Evolutionary conservation across 768 basidiomycete genomes (phyloP).

Genomic region (Gyrodon lividus): DNA sequence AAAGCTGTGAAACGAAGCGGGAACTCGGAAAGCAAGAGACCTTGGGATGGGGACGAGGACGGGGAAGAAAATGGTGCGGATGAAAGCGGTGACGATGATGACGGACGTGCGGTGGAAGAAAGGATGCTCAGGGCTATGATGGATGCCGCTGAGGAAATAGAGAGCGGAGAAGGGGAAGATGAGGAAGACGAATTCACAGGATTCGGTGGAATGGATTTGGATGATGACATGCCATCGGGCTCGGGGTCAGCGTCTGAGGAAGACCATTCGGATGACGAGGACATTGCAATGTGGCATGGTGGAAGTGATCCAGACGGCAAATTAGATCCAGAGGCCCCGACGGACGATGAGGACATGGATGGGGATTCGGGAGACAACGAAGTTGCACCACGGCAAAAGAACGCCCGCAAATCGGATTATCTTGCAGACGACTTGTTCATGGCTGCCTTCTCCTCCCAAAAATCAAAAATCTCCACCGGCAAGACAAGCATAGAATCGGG

Average conservation of each 20-base stretch:
- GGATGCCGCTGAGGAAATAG: constrained; percentile 25
- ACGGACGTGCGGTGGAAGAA: constrained; percentile 10
- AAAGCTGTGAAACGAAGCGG: constrained; percentile 6
- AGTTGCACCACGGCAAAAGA: neutral
- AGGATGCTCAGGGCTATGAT: constrained; percentile 31
- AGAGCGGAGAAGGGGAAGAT: constrained; percentile 15
- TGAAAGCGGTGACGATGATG: constrained; percentile 22
- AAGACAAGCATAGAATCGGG: constrained; percentile 24
- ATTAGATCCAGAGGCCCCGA: constrained; percentile 12
- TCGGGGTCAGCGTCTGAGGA: constrained; percentile 16
- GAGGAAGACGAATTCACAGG: constrained; percentile 16
- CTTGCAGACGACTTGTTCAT: constrained; percentile 67
- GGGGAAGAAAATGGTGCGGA: constrained; percentile 27
- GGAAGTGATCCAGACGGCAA: constrained; percentile 6
- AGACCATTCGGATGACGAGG: constrained; percentile 15
- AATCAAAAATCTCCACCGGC: constrained; percentile 4
- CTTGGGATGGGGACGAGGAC: constrained; percentile 21
- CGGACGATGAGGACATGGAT: constrained; percentile 21
- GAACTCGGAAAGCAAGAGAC: constrained; percentile 15
- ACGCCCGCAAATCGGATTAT: constrained; percentile 35
- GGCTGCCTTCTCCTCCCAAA: constrained; percentile 48
- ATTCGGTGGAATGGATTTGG: constrained; percentile 8
- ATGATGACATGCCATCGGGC: constrained; percentile 7
- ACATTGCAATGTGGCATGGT: constrained; percentile 9
- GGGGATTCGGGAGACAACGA: constrained; percentile 11